A percentile compares a stretch with the other conserved stretches of the same genome.
phyloP scores from a whole-genome alignment of 106 monocot species.

The Acorus calamus region DNA sequence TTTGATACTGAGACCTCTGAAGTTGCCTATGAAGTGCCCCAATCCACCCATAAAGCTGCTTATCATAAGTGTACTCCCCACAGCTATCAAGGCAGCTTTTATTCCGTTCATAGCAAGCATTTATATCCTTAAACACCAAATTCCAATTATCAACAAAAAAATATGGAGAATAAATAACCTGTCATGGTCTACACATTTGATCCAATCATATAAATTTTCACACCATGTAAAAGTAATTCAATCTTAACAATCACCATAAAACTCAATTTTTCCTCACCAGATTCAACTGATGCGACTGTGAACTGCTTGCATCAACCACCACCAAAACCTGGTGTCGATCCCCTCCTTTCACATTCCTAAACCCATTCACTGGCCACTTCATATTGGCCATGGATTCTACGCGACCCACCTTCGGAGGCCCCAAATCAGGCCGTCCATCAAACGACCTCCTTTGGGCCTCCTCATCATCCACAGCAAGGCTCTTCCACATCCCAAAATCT shows the following conservation, averaged over 20 bases:
- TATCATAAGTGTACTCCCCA: constrained; percentile 42
- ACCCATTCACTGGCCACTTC: constrained; percentile 37
- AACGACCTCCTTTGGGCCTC: constrained; percentile 14
- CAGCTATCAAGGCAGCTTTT: constrained; percentile 50
- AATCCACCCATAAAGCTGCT: constrained; percentile 76
- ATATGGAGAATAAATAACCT: no score
- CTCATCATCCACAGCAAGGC: constrained; percentile 19
- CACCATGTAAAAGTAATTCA: no score
- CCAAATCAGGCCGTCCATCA: constrained; percentile 14
- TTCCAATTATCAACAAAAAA: background rate
- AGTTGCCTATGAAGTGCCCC: constrained; percentile 76
- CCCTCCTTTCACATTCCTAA: constrained; percentile 27
- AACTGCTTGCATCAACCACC: constrained; percentile 17
- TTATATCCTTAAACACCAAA: constrained; percentile 16
- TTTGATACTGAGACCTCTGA: constrained; percentile 88
- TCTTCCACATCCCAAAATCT: constrained; percentile 32
- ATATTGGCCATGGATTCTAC: constrained; percentile 32
- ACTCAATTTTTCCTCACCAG: constrained; percentile 14
- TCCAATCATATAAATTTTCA: no score
- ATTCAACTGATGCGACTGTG: constrained; percentile 29
- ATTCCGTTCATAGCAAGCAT: constrained; percentile 55
- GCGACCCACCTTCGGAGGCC: constrained; percentile 21
- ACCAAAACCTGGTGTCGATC: constrained; percentile 16
- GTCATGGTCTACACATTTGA: no score
- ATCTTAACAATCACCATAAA: no score